Conservation (phyloP, 2,329 filamentous ascomycete genomes). For the Paraphoma chrysanthemicola region DNA sequence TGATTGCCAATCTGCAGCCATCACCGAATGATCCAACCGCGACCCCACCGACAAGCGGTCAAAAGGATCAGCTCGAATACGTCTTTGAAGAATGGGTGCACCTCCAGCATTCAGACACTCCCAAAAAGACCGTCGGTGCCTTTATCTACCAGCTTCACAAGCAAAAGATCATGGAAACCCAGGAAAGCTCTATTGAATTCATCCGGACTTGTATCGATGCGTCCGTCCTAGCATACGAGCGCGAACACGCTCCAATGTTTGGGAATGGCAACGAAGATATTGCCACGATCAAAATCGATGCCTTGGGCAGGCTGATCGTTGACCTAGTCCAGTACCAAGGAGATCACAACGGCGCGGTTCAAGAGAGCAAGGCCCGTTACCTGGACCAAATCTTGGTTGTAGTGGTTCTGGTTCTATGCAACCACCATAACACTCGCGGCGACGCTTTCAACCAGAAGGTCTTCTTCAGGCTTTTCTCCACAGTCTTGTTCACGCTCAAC, state of each 20-base stretch:
- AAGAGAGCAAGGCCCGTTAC: slow-evolving; percentile 71
- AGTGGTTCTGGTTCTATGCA: slow-evolving; percentile 80
- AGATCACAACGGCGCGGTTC: slow-evolving; percentile 64
- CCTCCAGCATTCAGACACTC: slow-evolving; percentile 77
- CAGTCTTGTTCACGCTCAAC: slow-evolving; percentile 79
- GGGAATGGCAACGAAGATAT: slow-evolving; percentile 65
- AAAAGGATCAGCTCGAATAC: slow-evolving; percentile 88
- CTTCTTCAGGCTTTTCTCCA: slow-evolving; percentile 89
- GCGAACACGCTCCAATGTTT: slow-evolving; percentile 65
- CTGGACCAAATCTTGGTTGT: slow-evolving; percentile 80
- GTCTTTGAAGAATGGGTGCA: slow-evolving; percentile 95
- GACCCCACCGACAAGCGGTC: slow-evolving; percentile 64
- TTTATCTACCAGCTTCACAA: slow-evolving; percentile 87
- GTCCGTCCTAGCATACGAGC: slow-evolving; percentile 79
- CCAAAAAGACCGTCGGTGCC: slow-evolving; percentile 72
- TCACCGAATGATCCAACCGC: slow-evolving; percentile 61
- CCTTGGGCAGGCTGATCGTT: slow-evolving; percentile 80
- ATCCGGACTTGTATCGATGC: slow-evolving; percentile 81
- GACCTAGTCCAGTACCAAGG: slow-evolving; percentile 76
- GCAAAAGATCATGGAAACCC: slow-evolving; percentile 72
- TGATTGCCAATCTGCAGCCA: slow-evolving; percentile 71
- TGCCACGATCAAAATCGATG: slow-evolving; percentile 74
- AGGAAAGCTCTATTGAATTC: slow-evolving; percentile 81
- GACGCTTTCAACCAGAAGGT: slow-evolving; percentile 86
- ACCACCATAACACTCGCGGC: slow-evolving; percentile 81